Base-by-base conservation (phyloP, 371 early-diverging fungal genomes). In the Mucor plumbeus region DNA sequence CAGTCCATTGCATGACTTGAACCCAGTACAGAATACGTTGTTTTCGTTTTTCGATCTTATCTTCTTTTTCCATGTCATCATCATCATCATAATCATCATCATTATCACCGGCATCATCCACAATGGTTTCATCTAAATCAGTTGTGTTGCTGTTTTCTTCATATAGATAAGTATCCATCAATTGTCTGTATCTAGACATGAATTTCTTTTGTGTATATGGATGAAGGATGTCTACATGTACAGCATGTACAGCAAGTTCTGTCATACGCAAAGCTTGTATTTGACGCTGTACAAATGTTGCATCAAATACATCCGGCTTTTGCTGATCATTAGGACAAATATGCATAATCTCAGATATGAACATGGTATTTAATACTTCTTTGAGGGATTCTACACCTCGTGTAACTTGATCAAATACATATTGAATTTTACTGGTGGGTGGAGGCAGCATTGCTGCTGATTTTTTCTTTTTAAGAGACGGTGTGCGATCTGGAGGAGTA, bases 261-360 rank as follows among this genome's bases (percentile, higher is more conserved):
- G 68, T 65, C 1, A 90, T 44, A 1, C 66, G 73, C 41, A 78
- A 61, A 0, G 75, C 73, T 5, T 77, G 63, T 3, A 89, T 61
- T 56, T 91, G 91, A 26, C 79, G 69, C 31, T 64, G 50, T 11
- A 90, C 80, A 41, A 68, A 68, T 17, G 39, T 68, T 7, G 61
- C 34, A 54, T 82, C 82, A 31, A 78, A 77, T 26, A 63, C 44
- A 41, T 65, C 69, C 9, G 68, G 69, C 6, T 67, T 68, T 67
- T 65, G 76, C 5, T 73, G 69, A 41, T 64, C 44, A 47, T 78
- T 78, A 3, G 88, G 80, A 26, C 73, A 67, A 7, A 89, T 74
- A 65, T 89, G 90, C n/a, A 87, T 48, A 7, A 88, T 72, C 55
- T 88, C 79, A 71, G 94, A 95, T 0, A 93, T 76, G 34, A 86